A percentile compares a stretch with the other conserved stretches of the same genome.
phyloP scores from a whole-genome alignment of 2,329 filamentous ascomycete genomes.

The Paecilomyces dactylethromorphus region DNA sequence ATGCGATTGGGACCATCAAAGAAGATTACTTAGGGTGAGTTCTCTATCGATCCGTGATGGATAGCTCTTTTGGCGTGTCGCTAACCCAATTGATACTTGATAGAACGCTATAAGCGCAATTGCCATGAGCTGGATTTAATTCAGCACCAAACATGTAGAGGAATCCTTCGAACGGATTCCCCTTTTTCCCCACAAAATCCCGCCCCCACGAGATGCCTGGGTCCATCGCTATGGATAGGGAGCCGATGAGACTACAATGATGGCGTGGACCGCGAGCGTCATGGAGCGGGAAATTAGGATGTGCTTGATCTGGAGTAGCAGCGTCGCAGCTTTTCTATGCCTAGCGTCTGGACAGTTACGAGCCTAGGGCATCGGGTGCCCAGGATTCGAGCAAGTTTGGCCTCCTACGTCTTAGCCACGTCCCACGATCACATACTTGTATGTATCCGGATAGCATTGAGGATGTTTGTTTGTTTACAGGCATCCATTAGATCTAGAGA shows the following conservation, averaged over 20 bases:
- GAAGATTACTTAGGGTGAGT: conserved; percentile 52
- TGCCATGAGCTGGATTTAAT: neutral
- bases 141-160: neutral
- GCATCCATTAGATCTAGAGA: neutral
- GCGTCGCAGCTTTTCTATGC: neutral
- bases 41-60: neutral
- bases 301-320: neutral
- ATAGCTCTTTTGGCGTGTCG: neutral
- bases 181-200: neutral
- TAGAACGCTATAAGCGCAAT: conserved; percentile 9
- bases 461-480: neutral
- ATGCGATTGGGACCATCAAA: conserved; percentile 95
- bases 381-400: neutral
- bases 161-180: neutral
- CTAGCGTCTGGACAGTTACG: neutral
- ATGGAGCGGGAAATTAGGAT: neutral
- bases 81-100: neutral
- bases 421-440: neutral
- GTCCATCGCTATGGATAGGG: neutral
- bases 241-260: neutral
- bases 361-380: neutral
- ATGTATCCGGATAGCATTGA: neutral
- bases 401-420: neutral
- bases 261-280: neutral
- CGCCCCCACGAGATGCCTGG: neutral